Evolutionary conservation across 1,284 basidiomycete genomes (phyloP).

Genomic region (Coriolopsis trogii): DNA sequence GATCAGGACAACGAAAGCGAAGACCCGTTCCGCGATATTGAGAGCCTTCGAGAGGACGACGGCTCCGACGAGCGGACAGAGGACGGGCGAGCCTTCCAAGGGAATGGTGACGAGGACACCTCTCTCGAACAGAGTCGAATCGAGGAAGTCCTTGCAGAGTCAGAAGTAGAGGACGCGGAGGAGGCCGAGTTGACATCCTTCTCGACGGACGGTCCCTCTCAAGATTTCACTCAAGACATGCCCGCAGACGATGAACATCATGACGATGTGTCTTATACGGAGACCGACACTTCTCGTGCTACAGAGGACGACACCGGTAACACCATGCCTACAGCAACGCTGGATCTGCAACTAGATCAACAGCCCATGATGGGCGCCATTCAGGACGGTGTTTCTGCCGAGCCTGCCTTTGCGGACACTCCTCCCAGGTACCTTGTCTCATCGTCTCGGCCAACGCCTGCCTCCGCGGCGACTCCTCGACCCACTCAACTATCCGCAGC

Average conservation of each 20-base stretch:
- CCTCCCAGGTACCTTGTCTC: conserved; percentile 18
- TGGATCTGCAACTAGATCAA: conserved; percentile 17
- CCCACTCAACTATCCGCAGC: conserved; percentile 16
- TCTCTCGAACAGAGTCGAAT: conserved; percentile 50
- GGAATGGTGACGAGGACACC: conserved; percentile 37
- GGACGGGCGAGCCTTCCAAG: conserved; percentile 25
- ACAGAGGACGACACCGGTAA: conserved; percentile 22
- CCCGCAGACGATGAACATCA: conserved; percentile 30
- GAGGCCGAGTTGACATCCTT: conserved; percentile 70
- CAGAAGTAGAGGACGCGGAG: conserved; percentile 56
- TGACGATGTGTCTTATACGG: conserved; percentile 23
- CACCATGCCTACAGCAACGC: conserved; percentile 18
- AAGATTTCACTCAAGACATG: conserved; percentile 27
- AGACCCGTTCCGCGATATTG: conserved; percentile 87
- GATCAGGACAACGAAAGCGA: conserved; percentile 60
- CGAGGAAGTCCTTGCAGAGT: conserved; percentile 47
- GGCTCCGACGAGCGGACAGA: conserved; percentile 8
- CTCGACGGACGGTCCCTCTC: conserved; percentile 64
- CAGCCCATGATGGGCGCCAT: not conserved
- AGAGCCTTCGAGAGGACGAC: conserved; percentile 74
- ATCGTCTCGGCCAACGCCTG: not conserved
- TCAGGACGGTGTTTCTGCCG: conserved; percentile 8
- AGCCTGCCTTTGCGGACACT: conserved; percentile 25
- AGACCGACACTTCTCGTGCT: conserved; percentile 23
- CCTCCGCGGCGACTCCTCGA: conserved; percentile 24